Percentiles rank a stretch among this genome's conserved stretches.
These are phyloP conservation scores for Fusarium protoensiforme DNA, from an alignment of 2,329 filamentous ascomycete genomes.

Conservation along the genomic window DNA sequence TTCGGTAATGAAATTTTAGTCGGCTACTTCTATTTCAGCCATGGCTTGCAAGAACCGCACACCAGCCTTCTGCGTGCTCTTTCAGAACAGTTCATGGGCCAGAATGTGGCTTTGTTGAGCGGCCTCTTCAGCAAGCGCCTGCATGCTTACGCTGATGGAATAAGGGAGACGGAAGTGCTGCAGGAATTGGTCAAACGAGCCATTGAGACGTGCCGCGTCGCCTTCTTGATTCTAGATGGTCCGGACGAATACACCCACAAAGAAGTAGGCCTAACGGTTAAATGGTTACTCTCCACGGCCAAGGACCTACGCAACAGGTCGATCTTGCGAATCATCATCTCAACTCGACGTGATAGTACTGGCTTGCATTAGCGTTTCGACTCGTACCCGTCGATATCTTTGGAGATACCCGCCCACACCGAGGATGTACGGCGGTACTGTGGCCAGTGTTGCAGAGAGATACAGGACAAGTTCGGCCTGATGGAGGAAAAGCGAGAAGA, in stretches of 20 bases:
- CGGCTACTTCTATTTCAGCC: conserved; percentile 22
- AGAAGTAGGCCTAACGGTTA: not conserved
- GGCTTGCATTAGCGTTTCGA: not conserved
- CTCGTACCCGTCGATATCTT: conserved; percentile 3
- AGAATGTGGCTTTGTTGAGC: not conserved
- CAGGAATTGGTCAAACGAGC: not conserved
- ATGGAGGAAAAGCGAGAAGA: not conserved
- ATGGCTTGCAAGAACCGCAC: not conserved
- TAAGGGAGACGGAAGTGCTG: conserved; percentile 2
- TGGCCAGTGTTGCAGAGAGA: not conserved
- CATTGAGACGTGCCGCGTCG: not conserved
- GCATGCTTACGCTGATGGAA: not conserved
- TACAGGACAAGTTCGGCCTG: not conserved
- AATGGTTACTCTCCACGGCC: conserved; percentile 1
- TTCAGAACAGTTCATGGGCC: conserved; percentile 6
- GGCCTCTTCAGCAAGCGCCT: not conserved
- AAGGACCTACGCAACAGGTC: not conserved
- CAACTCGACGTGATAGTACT: conserved; percentile 10
- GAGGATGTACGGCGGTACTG: conserved; percentile 15
- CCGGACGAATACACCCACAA: conserved; percentile 14
- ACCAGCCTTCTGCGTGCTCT: conserved; percentile 11
- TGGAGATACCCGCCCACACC: conserved; percentile 10
- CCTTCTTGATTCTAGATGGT: conserved; percentile 17
- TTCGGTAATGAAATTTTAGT: not conserved
- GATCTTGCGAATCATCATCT: conserved; percentile 11